Percentiles rank a stretch among this genome's conserved stretches.
These are phyloP conservation scores for Venturia oleaginea DNA, from an alignment of 2,329 filamentous ascomycete genomes.

Conservation along the genomic window DNA sequence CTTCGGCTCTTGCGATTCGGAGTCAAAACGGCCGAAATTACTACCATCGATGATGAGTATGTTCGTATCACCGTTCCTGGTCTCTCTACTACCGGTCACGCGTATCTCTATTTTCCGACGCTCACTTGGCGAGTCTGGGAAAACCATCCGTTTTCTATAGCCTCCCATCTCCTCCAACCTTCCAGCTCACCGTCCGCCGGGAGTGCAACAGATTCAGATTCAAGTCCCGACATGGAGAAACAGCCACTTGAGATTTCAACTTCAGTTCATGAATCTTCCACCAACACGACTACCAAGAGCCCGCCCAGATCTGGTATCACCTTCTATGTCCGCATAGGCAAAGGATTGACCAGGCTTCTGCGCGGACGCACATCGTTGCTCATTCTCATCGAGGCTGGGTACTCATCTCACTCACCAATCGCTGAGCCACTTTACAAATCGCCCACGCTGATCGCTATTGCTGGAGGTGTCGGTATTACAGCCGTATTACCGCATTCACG, in stretches of 20 bases:
- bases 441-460: slow-evolving; percentile 25
- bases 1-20: slow-evolving; percentile 29
- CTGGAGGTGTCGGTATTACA: slow-evolving; percentile 41
- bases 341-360: slow-evolving; percentile 30
- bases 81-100: slow-evolving; percentile 30
- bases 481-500: slow-evolving; percentile 30
- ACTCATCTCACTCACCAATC: slow-evolving; percentile 19
- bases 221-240: too few relatives aligned
- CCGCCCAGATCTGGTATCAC: slow-evolving; percentile 23
- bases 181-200: not conserved
- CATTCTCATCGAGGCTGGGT: slow-evolving; percentile 36
- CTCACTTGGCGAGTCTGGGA: slow-evolving; percentile 34
- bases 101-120: slow-evolving; percentile 41
- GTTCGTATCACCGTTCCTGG: slow-evolving; percentile 34
- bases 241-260: too few relatives aligned
- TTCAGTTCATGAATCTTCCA: too few relatives aligned
- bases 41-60: slow-evolving; percentile 19
- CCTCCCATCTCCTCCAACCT: not conserved
- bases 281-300: too few relatives aligned
- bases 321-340: slow-evolving; percentile 29
- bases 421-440: slow-evolving; percentile 21
- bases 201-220: too few relatives aligned
- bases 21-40: slow-evolving; percentile 26
- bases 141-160: slow-evolving; percentile 41
- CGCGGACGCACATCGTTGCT: slow-evolving; percentile 20